These are phyloP conservation scores for Exutisphaerella laricina DNA, from an alignment of 2,329 filamentous ascomycete species.

Conservation along the genomic window DNA sequence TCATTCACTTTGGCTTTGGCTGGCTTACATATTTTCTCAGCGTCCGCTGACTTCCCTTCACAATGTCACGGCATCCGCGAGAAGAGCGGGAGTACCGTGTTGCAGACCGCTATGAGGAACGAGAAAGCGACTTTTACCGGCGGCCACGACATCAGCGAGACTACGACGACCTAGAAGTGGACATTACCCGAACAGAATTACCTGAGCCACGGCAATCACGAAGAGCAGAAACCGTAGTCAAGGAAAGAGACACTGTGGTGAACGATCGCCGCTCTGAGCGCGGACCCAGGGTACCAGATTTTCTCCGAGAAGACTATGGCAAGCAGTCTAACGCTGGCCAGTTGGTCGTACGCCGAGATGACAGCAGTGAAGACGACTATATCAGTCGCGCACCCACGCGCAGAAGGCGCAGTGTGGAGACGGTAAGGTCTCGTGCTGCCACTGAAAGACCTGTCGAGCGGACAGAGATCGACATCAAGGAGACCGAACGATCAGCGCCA, in stretches of 20 bases:
- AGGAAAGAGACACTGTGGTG: constrained; percentile 31
- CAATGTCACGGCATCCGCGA: constrained; percentile 29
- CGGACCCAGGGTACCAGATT: constrained; percentile 43
- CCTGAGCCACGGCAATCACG: constrained; percentile 20
- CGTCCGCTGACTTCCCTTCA: constrained; percentile 6
- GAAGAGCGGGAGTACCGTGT: constrained; percentile 21
- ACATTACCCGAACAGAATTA: constrained; percentile 35
- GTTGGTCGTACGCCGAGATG: constrained; percentile 39
- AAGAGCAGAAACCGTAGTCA: constrained; percentile 24
- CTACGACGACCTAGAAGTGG: constrained; percentile 48
- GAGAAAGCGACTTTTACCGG: constrained; percentile 37
- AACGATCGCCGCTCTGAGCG: constrained; percentile 34
- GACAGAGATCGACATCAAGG: constrained; percentile 37
- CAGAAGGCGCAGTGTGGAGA: constrained; percentile 26
- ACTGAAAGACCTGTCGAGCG: constrained; percentile 37
- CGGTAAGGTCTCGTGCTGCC: constrained; percentile 25
- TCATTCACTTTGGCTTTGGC: constrained; percentile 6
- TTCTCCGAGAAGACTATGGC: constrained; percentile 48
- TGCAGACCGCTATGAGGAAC: constrained; percentile 45
- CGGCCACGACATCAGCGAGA: constrained; percentile 37
- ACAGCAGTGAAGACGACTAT: constrained; percentile 35
- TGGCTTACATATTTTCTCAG: constrained; percentile 2
- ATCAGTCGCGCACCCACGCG: constrained; percentile 26
- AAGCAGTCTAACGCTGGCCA: constrained; percentile 38
- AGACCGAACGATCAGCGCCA: constrained; percentile 24